phyloP scores from a whole-genome alignment of 225 moss, liverwort and hornwort species.

The Physcomitrellopsis africana region DNA sequence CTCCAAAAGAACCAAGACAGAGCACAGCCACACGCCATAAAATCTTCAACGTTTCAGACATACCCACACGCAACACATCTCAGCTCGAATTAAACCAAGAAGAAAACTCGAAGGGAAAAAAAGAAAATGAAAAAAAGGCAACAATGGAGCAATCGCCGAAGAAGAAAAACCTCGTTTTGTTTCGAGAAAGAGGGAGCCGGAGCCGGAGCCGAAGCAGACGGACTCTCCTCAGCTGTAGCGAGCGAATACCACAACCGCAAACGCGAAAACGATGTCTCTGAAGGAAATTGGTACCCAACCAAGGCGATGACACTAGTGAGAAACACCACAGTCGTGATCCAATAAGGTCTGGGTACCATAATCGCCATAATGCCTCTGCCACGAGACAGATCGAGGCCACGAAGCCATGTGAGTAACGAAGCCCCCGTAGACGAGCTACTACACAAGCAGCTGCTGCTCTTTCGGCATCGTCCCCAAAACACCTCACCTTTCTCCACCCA shows the following conservation, averaged over 20 bases:
- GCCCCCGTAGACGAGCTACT: background rate
- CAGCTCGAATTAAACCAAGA: background rate
- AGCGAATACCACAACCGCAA: slow-evolving; percentile 47
- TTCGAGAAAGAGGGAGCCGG: slow-evolving; percentile 14
- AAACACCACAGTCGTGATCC: slow-evolving; percentile 33
- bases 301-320: slow-evolving; percentile 41
- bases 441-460: background rate
- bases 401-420: slow-evolving; percentile 41
- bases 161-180: slow-evolving; percentile 30
- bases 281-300: slow-evolving; percentile 38
- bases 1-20: background rate
- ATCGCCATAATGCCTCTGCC: slow-evolving; percentile 22
- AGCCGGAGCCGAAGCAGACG: too few relatives aligned
- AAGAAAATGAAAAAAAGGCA: too few relatives aligned
- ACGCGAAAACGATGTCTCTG: slow-evolving; percentile 28
- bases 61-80: background rate
- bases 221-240: background rate
- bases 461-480: background rate
- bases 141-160: background rate
- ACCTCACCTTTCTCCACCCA: background rate
- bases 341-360: slow-evolving; percentile 24
- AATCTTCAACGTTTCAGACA: background rate
- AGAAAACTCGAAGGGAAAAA: too few relatives aligned
- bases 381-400: slow-evolving; percentile 28
- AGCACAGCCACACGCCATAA: background rate